Conservation (phyloP, 1,284 basidiomycete species). For the Sphaerobolus stellatus region DNA sequence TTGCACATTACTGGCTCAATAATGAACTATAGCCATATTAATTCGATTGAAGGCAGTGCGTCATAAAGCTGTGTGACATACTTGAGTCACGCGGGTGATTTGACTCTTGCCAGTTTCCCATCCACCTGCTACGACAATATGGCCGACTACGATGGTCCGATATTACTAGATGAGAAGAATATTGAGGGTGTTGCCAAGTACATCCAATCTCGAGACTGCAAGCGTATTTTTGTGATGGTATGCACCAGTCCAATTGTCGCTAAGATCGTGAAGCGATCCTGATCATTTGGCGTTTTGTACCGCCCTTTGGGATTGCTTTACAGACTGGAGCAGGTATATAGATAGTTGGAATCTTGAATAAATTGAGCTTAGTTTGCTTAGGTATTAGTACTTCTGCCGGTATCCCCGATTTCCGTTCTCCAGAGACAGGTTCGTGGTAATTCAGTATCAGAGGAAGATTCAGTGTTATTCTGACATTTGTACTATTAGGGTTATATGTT, state of each 20-base stretch:
- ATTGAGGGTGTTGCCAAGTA: slow-evolving; percentile 52
- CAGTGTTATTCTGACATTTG: background rate
- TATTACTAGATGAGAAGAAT: slow-evolving; percentile 6
- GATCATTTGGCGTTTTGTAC: slow-evolving; percentile 5
- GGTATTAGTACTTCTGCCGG: slow-evolving; percentile 78
- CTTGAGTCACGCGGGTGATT: background rate
- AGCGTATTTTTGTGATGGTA: slow-evolving; percentile 73
- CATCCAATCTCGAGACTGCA: slow-evolving; percentile 65
- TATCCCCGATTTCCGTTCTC: slow-evolving; percentile 79
- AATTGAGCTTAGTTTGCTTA: slow-evolving; percentile 26
- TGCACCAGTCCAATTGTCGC: slow-evolving; percentile 23
- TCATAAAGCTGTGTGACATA: no score
- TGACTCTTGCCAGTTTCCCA: background rate
- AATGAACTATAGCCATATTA: no score
- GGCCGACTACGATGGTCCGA: background rate
- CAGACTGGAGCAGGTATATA: slow-evolving; percentile 27
- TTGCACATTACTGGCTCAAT: no score
- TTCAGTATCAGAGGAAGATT: slow-evolving; percentile 26
- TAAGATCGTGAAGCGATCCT: no score
- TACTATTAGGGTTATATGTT: slow-evolving; percentile 53
- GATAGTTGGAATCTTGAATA: slow-evolving; percentile 4
- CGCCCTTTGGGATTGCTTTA: background rate
- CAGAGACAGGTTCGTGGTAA: slow-evolving; percentile 54
- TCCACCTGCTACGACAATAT: background rate
- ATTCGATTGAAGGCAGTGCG: no score